phyloP scores from a whole-genome alignment of 768 basidiomycete species.

The Kwoniella dejecticola region DNA sequence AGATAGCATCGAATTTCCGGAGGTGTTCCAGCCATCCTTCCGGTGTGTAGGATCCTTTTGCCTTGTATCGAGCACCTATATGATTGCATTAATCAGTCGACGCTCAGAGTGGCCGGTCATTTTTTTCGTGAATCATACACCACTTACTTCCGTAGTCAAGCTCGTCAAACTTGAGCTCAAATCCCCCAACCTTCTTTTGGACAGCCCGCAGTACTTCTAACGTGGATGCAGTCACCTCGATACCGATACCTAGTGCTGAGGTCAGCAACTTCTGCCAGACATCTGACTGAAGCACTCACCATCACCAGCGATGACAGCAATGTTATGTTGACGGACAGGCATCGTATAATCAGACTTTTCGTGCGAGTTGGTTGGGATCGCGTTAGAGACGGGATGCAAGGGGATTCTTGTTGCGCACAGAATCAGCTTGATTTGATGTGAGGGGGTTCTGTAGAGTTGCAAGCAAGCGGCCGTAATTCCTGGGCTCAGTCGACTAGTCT shows the following conservation, averaged over 20 bases:
- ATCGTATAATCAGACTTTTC: not conserved
- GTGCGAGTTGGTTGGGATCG: no score
- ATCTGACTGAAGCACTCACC: conserved; percentile 6
- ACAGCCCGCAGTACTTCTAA: conserved; percentile 12
- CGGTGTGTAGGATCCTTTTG: conserved; percentile 61
- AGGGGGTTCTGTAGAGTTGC: no score
- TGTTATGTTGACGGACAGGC: conserved; percentile 16
- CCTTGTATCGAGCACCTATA: conserved; percentile 54
- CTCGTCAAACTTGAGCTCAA: conserved; percentile 59
- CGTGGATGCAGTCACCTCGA: conserved; percentile 59
- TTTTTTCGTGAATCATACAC: no score
- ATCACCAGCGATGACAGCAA: conserved; percentile 29
- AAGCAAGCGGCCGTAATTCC: no score
- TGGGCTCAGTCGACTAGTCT: no score
- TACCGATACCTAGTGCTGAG: conserved; percentile 58
- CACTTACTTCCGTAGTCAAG: conserved; percentile 55
- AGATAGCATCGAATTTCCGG: conserved; percentile 45
- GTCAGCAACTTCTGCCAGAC: not conserved
- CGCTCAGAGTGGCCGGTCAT: no score
- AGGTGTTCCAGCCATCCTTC: conserved; percentile 45
- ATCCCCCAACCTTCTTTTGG: conserved; percentile 50
- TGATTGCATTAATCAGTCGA: no score
- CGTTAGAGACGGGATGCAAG: no score
- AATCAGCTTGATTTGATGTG: no score
- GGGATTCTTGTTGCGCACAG: no score